phyloP scores from a whole-genome alignment of 495 filamentous ascomycete genomes.

The Daldinia bambusicola region DNA sequence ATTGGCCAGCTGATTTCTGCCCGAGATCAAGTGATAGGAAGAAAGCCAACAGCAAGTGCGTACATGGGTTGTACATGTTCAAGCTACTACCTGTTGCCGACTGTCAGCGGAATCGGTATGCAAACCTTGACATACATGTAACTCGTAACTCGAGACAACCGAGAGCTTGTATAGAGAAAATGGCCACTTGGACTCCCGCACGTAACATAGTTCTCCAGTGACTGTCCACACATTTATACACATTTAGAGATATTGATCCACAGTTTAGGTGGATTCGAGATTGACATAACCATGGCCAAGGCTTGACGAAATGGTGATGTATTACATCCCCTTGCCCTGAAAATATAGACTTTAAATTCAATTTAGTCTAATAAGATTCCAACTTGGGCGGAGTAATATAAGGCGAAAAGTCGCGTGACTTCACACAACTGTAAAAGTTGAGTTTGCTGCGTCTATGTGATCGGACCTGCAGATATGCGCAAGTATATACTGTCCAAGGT shows the following conservation, averaged over 20 bases:
- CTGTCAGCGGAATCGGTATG: constrained; percentile 40
- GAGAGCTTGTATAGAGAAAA: constrained; percentile 12
- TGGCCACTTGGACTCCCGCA: constrained; percentile 38
- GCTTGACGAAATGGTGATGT: constrained; percentile 34
- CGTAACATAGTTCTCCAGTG: background rate
- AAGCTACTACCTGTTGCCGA: constrained; percentile 26
- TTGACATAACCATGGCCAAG: constrained; percentile 27
- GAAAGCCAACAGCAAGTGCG: background rate
- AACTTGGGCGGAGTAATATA: constrained; percentile 18
- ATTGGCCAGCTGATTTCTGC: constrained; percentile 15
- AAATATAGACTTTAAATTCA: constrained; percentile 10
- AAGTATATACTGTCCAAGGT: constrained; percentile 25
- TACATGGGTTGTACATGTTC: constrained; percentile 4
- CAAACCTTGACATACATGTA: constrained; percentile 27
- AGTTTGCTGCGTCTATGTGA: constrained; percentile 29
- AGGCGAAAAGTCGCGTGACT: constrained; percentile 25
- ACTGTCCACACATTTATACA: background rate
- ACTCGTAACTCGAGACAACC: constrained; percentile 19
- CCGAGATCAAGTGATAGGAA: constrained; percentile 23
- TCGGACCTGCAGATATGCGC: constrained; percentile 41
- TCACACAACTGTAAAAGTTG: constrained; percentile 7
- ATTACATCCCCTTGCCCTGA: constrained; percentile 10
- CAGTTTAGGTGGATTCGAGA: constrained; percentile 25
- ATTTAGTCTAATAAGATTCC: background rate
- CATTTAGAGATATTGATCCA: constrained; percentile 29